Conservation (phyloP, 2,329 filamentous ascomycete species). For the Epicoccum sorghinum region DNA sequence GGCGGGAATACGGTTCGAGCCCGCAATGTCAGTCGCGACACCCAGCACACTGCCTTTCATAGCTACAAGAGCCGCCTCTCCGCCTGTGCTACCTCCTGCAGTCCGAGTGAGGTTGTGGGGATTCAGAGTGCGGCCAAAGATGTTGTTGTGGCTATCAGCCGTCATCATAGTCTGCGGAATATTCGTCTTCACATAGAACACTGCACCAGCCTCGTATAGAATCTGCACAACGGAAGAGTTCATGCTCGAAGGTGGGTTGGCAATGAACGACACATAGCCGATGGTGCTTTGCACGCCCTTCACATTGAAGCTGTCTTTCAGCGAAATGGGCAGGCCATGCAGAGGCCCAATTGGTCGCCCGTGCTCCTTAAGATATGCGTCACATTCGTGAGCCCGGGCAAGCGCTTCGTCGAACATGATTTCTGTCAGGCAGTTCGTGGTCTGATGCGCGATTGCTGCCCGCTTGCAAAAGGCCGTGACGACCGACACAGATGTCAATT, state of each 20-base stretch:
- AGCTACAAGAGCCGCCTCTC: conserved; percentile 66
- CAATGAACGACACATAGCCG: conserved; percentile 59
- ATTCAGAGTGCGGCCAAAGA: conserved; percentile 68
- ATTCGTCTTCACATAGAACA: conserved; percentile 62
- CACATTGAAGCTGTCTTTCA: conserved; percentile 65
- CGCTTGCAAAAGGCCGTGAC: conserved; percentile 61
- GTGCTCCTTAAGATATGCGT: conserved; percentile 44
- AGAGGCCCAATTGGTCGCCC: conserved; percentile 56
- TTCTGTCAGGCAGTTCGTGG: conserved; percentile 56
- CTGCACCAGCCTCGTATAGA: conserved; percentile 51
- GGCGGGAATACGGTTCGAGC: conserved; percentile 55
- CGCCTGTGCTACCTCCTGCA: conserved; percentile 69
- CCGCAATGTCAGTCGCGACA: conserved; percentile 66
- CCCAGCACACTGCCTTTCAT: conserved; percentile 66
- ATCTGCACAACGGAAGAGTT: conserved; percentile 48
- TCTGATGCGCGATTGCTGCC: conserved; percentile 63
- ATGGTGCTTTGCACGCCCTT: conserved; percentile 63
- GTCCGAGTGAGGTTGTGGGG: conserved; percentile 66
- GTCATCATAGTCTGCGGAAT: conserved; percentile 57
- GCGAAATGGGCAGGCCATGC: conserved; percentile 59
- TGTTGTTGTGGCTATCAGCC: conserved; percentile 63
- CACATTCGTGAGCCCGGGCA: conserved; percentile 45
- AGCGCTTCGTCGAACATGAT: conserved; percentile 53
- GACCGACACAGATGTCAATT: conserved; percentile 50
- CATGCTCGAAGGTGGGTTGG: conserved; percentile 35